Percentiles rank a stretch among this genome's conserved stretches.
phyloP scores from a whole-genome alignment of 371 early-diverging fungal genomes.

The Mortierella sp. region DNA sequence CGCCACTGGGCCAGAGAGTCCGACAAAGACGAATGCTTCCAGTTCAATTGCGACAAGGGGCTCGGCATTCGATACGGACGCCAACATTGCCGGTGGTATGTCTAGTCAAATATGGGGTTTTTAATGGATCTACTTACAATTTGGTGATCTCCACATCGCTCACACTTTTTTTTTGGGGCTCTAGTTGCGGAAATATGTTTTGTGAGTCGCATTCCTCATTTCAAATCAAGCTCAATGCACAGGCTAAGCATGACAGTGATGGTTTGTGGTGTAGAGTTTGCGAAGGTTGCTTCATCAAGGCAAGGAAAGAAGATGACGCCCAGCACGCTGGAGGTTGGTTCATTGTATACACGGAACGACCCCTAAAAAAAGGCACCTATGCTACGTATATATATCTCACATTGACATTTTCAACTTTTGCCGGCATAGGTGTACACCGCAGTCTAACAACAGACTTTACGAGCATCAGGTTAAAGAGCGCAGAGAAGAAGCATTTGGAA shows the following conservation, averaged over 20 bases:
- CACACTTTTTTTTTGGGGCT: not conserved
- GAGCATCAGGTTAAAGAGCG: constrained; percentile 67
- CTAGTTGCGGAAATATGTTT: constrained; percentile 79
- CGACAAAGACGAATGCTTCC: constrained; percentile 37
- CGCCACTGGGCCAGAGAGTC: constrained; percentile 50
- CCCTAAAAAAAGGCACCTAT: not conserved
- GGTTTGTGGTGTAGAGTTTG: constrained; percentile 88
- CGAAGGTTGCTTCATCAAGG: constrained; percentile 67
- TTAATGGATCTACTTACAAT: not conserved
- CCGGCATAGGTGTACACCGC: constrained; percentile 58
- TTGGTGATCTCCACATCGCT: not conserved
- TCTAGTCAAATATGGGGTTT: not conserved
- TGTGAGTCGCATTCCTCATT: constrained; percentile 80
- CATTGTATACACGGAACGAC: not conserved
- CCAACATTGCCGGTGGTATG: constrained; percentile 58
- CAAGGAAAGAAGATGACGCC: constrained; percentile 65
- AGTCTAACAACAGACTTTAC: constrained; percentile 68
- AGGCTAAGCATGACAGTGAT: constrained; percentile 80
- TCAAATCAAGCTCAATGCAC: constrained; percentile 74
- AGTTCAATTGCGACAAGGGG: constrained; percentile 35
- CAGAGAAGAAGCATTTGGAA: constrained; percentile 81
- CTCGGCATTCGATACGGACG: constrained; percentile 50
- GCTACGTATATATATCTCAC: not conserved
- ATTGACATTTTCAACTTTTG: not conserved
- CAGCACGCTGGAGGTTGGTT: constrained; percentile 61